Evolutionary conservation across 1,284 basidiomycete genomes (phyloP).

Genomic region (Irpex rosettiformis): DNA sequence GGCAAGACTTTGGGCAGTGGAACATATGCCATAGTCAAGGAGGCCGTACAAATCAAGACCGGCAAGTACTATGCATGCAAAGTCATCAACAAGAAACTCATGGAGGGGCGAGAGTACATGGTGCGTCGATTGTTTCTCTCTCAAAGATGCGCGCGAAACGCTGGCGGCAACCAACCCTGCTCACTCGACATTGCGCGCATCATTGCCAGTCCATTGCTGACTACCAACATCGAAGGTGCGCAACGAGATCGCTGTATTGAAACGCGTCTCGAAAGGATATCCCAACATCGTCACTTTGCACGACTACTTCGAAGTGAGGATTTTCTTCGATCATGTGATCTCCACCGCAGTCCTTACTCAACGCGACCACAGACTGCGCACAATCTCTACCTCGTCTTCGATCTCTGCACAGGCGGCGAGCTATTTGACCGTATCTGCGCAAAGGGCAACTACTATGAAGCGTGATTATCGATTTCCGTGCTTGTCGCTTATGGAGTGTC

Average conservation of each 20-base stretch:
- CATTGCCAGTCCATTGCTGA: not conserved
- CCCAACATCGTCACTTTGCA: slow-evolving; percentile 87
- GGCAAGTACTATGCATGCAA: slow-evolving; percentile 86
- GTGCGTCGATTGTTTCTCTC: slow-evolving; percentile 40
- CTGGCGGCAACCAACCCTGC: not conserved
- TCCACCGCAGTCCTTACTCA: not conserved
- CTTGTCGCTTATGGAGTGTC: slow-evolving; percentile 7
- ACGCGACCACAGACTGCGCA: slow-evolving; percentile 67
- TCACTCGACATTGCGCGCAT: not conserved
- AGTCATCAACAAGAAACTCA: slow-evolving; percentile 96
- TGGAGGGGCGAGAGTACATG: slow-evolving; percentile 92
- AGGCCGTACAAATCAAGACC: slow-evolving; percentile 95
- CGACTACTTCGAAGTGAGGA: slow-evolving; percentile 93
- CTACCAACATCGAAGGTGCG: slow-evolving; percentile 59
- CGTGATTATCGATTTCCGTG: slow-evolving; percentile 43
- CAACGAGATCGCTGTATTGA: slow-evolving; percentile 96
- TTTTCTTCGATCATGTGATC: slow-evolving; percentile 1
- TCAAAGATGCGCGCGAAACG: not conserved
- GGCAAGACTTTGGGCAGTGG: slow-evolving; percentile 90
- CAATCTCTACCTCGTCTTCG: slow-evolving; percentile 94
- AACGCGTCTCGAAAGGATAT: slow-evolving; percentile 91
- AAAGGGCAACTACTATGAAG: slow-evolving; percentile 95
- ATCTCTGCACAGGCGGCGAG: slow-evolving; percentile 97
- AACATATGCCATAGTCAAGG: slow-evolving; percentile 90
- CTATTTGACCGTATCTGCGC: slow-evolving; percentile 98